A percentile compares a stretch with the other conserved stretches of the same genome.
Conservation (phyloP, 306 rosid species). For the Delonix regia region DNA sequence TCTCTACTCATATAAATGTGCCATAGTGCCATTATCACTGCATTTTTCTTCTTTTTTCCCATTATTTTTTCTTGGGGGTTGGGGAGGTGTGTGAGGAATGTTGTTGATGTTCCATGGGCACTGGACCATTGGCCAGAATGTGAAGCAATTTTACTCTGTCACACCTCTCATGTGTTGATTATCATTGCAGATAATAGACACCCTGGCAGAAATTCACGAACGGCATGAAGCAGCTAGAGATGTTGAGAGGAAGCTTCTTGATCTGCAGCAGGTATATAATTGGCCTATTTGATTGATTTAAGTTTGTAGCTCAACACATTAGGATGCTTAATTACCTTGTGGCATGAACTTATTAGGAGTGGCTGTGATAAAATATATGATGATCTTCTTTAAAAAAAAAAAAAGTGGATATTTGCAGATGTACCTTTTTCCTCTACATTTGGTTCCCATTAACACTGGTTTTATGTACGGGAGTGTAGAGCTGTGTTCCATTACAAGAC, state of each 20-base stretch:
- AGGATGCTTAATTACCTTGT: neutral
- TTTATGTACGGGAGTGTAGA: neutral
- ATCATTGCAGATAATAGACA: constrained; percentile 77
- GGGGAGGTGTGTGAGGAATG: neutral
- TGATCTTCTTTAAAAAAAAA: neutral
- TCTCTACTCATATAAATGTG: constrained; percentile 14
- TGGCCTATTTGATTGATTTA: constrained; percentile 11
- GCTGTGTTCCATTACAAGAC: too few relatives aligned
- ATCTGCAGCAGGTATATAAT: constrained; percentile 73
- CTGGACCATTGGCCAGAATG: constrained; percentile 8
- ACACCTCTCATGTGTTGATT: constrained; percentile 21
- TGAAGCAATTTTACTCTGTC: constrained; percentile 5
- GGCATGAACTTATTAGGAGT: neutral
- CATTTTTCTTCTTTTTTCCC: neutral
- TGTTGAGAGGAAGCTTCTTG: constrained; percentile 90
- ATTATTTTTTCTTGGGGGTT: neutral
- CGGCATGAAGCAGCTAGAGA: constrained; percentile 94
- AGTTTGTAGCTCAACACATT: constrained; percentile 4
- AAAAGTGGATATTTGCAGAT: neutral
- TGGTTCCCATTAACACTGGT: neutral
- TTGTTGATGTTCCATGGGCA: constrained; percentile 1
- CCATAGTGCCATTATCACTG: neutral
- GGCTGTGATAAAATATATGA: neutral
- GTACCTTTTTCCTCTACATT: neutral
- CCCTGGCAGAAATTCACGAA: constrained; percentile 94